phyloP scores from a whole-genome alignment of 345 rosid species.

The Gossypium herbaceum region DNA sequence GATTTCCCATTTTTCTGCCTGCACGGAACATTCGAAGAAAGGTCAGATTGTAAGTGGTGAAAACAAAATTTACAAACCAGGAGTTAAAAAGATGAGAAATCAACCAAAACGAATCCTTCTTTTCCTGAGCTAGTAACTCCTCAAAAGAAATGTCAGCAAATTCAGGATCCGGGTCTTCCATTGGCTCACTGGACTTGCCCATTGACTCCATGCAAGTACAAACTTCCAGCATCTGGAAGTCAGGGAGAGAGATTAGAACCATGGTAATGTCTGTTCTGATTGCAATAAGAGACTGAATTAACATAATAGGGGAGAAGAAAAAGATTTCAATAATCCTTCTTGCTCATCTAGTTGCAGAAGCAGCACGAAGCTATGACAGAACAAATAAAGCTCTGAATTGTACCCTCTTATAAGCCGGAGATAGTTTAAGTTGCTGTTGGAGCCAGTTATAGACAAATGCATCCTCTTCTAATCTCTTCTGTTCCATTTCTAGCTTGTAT shows the following conservation, averaged over 20 bases:
- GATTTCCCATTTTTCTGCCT: conserved; percentile 82
- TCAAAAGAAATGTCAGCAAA: conserved; percentile 75
- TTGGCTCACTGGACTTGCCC: conserved; percentile 38
- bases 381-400: not conserved
- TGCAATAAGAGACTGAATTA: not conserved
- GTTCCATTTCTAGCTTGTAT: conserved; percentile 76
- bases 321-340: not conserved
- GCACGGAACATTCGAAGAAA: conserved; percentile 17
- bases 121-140: conserved; percentile 84
- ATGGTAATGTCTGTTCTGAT: not conserved
- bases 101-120: conserved; percentile 85
- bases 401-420: conserved; percentile 94
- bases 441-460: conserved; percentile 90
- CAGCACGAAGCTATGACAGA: not conserved
- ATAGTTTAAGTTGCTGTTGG: conserved; percentile 79
- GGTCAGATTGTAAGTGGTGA: not conserved
- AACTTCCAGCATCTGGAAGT: conserved; percentile 68
- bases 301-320: not conserved
- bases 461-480: conserved; percentile 83
- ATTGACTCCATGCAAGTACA: conserved; percentile 56
- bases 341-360: not conserved
- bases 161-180: conserved; percentile 40
- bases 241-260: conserved; percentile 15
- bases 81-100: conserved; percentile 21
- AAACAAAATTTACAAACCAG: not conserved